These are phyloP conservation scores for Coemansia aciculifera DNA, from an alignment of 192 early-diverging fungal species.

Conservation along the genomic window DNA sequence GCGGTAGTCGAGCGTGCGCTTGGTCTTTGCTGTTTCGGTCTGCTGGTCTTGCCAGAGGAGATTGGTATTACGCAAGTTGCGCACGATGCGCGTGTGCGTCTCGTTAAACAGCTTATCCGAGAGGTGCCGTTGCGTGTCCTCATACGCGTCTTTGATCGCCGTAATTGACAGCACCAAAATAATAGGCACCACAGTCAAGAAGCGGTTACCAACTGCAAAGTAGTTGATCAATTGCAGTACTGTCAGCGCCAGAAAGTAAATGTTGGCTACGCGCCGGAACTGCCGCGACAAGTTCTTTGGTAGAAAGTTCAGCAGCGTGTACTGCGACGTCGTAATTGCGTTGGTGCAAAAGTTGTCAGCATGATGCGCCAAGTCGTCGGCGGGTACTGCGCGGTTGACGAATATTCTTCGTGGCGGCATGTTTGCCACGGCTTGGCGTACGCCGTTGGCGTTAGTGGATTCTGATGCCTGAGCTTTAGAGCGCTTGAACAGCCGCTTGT, in stretches of 20 bases:
- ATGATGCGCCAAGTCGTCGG: constrained; percentile 55
- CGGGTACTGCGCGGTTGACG: constrained; percentile 64
- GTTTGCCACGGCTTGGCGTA: constrained; percentile 29
- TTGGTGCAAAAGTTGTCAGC: constrained; percentile 73
- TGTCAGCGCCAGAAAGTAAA: constrained; percentile 90
- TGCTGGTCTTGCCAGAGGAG: constrained; percentile 38
- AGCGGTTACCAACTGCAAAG: constrained; percentile 64
- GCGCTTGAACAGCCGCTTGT: constrained; percentile 25
- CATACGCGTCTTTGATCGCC: constrained; percentile 85
- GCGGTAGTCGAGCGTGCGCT: constrained; percentile 18
- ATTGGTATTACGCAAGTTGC: constrained; percentile 66
- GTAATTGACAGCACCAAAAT: constrained; percentile 78
- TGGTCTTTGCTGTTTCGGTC: constrained; percentile 25
- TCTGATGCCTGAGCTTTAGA: constrained; percentile 12
- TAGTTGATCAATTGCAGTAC: constrained; percentile 81
- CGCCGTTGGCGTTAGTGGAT: constrained; percentile 14
- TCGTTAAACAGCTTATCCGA: constrained; percentile 84
- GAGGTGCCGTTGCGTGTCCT: constrained; percentile 82
- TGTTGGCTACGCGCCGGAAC: constrained; percentile 92
- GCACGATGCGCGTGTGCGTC: constrained; percentile 60
- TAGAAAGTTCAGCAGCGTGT: constrained; percentile 84
- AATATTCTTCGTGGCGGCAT: constrained; percentile 57
- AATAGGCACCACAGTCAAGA: constrained; percentile 83
- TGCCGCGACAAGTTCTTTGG: constrained; percentile 97
- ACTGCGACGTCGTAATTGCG: constrained; percentile 88